phyloP scores from a whole-genome alignment of 768 basidiomycete species.

The Pleurotus sapidus region DNA sequence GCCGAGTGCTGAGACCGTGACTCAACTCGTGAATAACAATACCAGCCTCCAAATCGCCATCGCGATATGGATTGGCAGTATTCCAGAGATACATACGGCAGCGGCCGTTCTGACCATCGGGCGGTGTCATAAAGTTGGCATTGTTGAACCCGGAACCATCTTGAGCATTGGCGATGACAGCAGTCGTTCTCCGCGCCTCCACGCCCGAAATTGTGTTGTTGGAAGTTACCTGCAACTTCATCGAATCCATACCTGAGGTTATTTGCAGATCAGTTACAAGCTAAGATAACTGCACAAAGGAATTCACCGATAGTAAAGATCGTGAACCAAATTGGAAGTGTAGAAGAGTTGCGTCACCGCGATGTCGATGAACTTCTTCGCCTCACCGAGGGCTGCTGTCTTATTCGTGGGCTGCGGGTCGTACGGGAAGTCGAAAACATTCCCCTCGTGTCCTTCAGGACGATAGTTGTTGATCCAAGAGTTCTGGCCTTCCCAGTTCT shows the following conservation, averaged over 20 bases:
- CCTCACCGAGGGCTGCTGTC: slow-evolving; percentile 62
- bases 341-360: slow-evolving; percentile 91
- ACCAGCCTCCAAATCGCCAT: slow-evolving; percentile 94
- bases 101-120: slow-evolving; percentile 82
- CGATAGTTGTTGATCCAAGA: slow-evolving; percentile 72
- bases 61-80: slow-evolving; percentile 84
- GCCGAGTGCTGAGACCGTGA: slow-evolving; percentile 90
- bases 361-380: slow-evolving; percentile 81
- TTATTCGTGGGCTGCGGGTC: slow-evolving; percentile 56
- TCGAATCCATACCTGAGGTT: slow-evolving; percentile 80
- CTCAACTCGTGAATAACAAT: slow-evolving; percentile 91
- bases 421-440: slow-evolving; percentile 74
- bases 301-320: slow-evolving; percentile 69
- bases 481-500: slow-evolving; percentile 83
- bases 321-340: slow-evolving; percentile 78
- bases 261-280: background rate
- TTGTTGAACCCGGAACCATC: slow-evolving; percentile 94
- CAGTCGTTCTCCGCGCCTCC: slow-evolving; percentile 87
- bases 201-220: slow-evolving; percentile 93
- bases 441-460: slow-evolving; percentile 57
- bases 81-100: slow-evolving; percentile 99
- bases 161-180: slow-evolving; percentile 92
- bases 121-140: slow-evolving; percentile 88
- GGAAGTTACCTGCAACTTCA: slow-evolving; percentile 93
- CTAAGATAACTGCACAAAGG: background rate